These are phyloP conservation scores for Neurospora sp. DNA, from an alignment of 495 filamentous ascomycete species.

Conservation along the genomic window DNA sequence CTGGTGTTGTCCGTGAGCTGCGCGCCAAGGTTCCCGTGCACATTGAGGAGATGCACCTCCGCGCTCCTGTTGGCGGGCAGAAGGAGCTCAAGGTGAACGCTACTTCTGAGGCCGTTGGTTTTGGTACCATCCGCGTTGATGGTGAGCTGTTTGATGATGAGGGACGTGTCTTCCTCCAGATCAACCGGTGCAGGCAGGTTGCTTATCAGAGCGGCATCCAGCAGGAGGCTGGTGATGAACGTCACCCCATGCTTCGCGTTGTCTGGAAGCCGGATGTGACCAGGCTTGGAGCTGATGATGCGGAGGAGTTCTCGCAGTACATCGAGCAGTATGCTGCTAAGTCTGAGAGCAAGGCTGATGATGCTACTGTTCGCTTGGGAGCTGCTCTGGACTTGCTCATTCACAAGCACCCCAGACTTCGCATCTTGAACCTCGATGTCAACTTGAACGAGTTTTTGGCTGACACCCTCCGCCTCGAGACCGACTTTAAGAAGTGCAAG, in stretches of 20 bases:
- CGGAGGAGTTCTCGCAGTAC: neutral
- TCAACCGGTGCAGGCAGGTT: neutral
- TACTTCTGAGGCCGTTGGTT: slow-evolving; percentile 19
- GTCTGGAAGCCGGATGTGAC: neutral
- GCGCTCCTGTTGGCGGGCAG: neutral
- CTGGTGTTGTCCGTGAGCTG: slow-evolving; percentile 7
- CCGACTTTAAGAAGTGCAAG: neutral
- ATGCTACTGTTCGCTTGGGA: neutral
- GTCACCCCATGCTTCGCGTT: neutral
- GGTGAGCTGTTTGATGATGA: neutral
- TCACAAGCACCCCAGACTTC: neutral
- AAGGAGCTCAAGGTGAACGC: slow-evolving; percentile 7
- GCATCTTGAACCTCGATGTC: neutral
- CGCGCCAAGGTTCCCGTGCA: slow-evolving; percentile 17
- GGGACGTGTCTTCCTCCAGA: neutral
- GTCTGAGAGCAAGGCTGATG: neutral
- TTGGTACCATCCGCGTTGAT: neutral
- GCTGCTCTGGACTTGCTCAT: neutral
- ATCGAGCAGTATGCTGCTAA: neutral
- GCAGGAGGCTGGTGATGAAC: neutral
- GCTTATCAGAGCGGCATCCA: neutral
- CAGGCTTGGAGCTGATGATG: neutral
- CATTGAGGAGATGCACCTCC: slow-evolving; percentile 1
- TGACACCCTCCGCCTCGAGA: neutral
- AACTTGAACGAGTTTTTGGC: neutral